Percentiles rank a stretch among this genome's conserved stretches.
Conservation (phyloP, 768 basidiomycete species). For the Crassisporium funariophilum region DNA sequence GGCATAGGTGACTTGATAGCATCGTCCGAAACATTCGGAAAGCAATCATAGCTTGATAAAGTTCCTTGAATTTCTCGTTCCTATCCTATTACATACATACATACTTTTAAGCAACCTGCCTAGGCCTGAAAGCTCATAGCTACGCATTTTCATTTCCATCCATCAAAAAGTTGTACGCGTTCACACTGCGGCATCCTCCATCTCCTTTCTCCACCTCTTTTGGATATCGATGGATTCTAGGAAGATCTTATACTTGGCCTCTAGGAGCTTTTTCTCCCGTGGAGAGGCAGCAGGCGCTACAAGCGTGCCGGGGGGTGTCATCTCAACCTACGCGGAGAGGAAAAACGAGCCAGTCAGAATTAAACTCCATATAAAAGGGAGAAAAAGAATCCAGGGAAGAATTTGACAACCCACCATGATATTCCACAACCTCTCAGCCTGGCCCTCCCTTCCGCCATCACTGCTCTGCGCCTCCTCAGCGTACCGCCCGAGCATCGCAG, state of each 20-base stretch:
- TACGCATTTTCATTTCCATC: too few species aligned
- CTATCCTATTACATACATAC: too few species aligned
- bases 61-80: too few species aligned
- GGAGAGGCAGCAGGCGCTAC: slow-evolving; percentile 62
- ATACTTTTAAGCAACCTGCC: too few species aligned
- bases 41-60: too few species aligned
- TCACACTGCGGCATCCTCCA: slow-evolving; percentile 55
- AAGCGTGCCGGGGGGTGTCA: slow-evolving; percentile 84
- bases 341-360: slow-evolving; percentile 1
- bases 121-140: too few species aligned
- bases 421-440: slow-evolving; percentile 78
- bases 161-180: too few species aligned
- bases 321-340: slow-evolving; percentile 67
- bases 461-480: slow-evolving; percentile 58
- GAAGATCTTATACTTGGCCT: slow-evolving; percentile 95
- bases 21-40: too few species aligned
- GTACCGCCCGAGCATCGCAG: slow-evolving; percentile 91
- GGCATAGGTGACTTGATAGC: too few species aligned
- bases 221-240: slow-evolving; percentile 87
- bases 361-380: neutral
- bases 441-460: slow-evolving; percentile 40
- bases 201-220: slow-evolving; percentile 79
- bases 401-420: slow-evolving; percentile 76
- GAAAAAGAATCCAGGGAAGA: neutral
- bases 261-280: slow-evolving; percentile 74